Conservation (phyloP, 1,284 basidiomycete genomes). For the Pseudozyma tsukubaensis region DNA sequence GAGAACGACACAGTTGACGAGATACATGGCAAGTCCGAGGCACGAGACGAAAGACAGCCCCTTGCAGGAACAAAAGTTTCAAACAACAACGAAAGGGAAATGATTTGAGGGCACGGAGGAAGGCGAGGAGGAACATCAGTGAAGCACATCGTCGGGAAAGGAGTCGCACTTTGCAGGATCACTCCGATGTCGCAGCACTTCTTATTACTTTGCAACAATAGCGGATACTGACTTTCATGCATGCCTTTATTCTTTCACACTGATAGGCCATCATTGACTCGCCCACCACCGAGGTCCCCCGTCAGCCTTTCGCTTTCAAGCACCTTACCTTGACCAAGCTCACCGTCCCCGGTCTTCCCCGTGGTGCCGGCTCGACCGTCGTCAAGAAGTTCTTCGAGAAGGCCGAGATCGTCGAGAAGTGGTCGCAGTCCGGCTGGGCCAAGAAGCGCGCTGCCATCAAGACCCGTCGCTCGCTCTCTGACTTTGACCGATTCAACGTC, state of each 20-base stretch:
- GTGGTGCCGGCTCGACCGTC: slow-evolving; percentile 82
- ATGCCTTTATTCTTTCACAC: background rate
- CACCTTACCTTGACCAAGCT: slow-evolving; percentile 91
- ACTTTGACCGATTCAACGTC: slow-evolving; percentile 86
- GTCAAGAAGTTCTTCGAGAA: slow-evolving; percentile 90
- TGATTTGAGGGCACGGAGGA: too few species aligned
- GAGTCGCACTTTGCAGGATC: background rate
- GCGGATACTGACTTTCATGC: slow-evolving; percentile 12
- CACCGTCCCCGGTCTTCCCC: slow-evolving; percentile 85
- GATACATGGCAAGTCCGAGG: background rate
- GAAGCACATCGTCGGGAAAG: background rate
- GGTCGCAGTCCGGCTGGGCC: slow-evolving; percentile 86
- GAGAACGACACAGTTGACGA: too few species aligned
- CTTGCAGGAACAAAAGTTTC: too few species aligned
- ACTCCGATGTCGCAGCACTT: slow-evolving; percentile 1
- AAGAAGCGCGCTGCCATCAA: slow-evolving; percentile 85
- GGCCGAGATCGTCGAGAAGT: slow-evolving; percentile 79
- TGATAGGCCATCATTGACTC: slow-evolving; percentile 92
- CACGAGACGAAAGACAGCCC: background rate
- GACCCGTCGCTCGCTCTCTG: slow-evolving; percentile 81
- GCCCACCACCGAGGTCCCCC: slow-evolving; percentile 87
- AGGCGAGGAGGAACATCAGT: background rate
- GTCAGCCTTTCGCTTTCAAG: slow-evolving; percentile 91
- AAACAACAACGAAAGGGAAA: too few species aligned
- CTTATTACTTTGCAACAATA: background rate